Base-by-base conservation (phyloP, 2,329 filamentous ascomycete species). In the Lecanicillium sp. region DNA sequence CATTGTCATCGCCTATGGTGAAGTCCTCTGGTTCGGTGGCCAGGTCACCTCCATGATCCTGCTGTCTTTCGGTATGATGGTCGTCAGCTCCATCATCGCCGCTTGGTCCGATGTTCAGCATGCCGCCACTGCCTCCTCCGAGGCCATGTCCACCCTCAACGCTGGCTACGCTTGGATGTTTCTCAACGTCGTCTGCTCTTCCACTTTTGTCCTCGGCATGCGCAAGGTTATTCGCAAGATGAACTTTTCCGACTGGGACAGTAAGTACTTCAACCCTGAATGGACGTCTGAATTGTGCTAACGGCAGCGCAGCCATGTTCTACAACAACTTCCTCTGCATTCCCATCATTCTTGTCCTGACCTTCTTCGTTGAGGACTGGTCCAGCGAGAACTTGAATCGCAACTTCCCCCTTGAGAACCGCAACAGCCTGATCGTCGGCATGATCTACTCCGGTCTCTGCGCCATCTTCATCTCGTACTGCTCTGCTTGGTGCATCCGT, bases 241-340 rank as follows among this genome's bases (percentile, higher is more conserved):
- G 73, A 95, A 94, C 77, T 95, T 95, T 74, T 95, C 93, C 77
- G 90, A 95, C 65, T 95, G 91, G 72, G 90, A 95, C 69, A 94
- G 89, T 95, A 77, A 71, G 89, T 81, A 35, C 30, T 10, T 17
- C 15, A 23, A 37, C n/a, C 35, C 14, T 27, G 23, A 26, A 38
- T 40, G 7, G 17, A 44, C 23, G n/a, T 11, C 2, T 20, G 4
- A 12, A 21, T 35, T n/a, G 5, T 54, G 29, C 63, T 70, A 59
- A 65, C 60, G 26, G 3, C 8, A 23, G 6, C 24, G 11, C 20
- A 95, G 89, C 89, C 62, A 95, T 95, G 90, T 95, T 90, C 73
- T 95, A 95, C 77, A 95, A 95, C 80, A 95, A 95, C 71, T 78
- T 95, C 44, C 81, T 95, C 56, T 91, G 88, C 50, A 93, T 95